A percentile compares a stretch with the other conserved stretches of the same genome.
Conservation (phyloP, 2,329 filamentous ascomycete species). For the Zymoseptoria ardabiliae region DNA sequence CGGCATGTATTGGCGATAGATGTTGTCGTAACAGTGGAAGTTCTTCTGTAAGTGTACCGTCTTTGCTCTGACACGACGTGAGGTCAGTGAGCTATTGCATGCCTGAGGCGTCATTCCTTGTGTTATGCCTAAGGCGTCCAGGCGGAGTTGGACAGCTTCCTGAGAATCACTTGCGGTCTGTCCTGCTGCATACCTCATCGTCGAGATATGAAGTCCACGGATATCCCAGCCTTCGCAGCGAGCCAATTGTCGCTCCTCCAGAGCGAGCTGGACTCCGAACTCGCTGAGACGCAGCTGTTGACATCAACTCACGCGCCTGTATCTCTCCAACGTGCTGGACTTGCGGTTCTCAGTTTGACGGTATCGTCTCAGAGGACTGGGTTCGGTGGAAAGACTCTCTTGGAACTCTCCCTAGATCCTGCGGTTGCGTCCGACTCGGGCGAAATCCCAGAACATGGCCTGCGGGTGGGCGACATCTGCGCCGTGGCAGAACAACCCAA, state of each 20-base stretch:
- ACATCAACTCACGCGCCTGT: conserved; percentile 61
- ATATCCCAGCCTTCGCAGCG: conserved; percentile 61
- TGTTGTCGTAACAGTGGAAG: no score
- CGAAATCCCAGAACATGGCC: conserved; percentile 62
- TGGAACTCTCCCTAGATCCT: conserved; percentile 71
- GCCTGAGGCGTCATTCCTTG: background rate
- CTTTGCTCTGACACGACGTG: no score
- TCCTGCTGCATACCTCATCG: background rate
- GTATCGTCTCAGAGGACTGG: conserved; percentile 75
- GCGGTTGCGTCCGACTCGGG: conserved; percentile 48
- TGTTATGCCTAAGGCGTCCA: no score
- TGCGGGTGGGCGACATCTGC: conserved; percentile 72
- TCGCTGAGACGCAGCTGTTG: conserved; percentile 60
- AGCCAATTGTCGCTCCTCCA: conserved; percentile 65
- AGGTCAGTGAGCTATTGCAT: no score
- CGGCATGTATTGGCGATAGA: no score
- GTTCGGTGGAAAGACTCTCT: conserved; percentile 79
- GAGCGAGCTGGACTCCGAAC: conserved; percentile 64
- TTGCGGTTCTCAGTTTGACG: conserved; percentile 69
- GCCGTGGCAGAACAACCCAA: conserved; percentile 67
- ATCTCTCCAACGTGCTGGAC: conserved; percentile 66
- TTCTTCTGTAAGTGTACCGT: no score
- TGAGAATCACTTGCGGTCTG: no score
- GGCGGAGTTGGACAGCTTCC: no score
- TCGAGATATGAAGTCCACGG: conserved; percentile 22